These are phyloP conservation scores for Thielaviopsis ethacetica DNA, from an alignment of 2,329 filamentous ascomycete genomes.

Conservation along the genomic window DNA sequence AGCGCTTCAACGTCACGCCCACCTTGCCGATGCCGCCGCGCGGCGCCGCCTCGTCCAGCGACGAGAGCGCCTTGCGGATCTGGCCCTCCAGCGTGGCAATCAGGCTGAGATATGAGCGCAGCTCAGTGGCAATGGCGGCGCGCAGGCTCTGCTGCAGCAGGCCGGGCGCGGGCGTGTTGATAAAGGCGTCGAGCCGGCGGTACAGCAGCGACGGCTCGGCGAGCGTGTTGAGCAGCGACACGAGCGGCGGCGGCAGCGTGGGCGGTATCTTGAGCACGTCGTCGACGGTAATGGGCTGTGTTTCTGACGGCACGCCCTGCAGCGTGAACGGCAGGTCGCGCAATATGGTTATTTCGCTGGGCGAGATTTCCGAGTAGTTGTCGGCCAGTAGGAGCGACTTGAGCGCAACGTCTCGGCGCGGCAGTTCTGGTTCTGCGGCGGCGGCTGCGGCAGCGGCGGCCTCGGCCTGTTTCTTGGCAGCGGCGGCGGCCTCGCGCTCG, in stretches of 20 bases:
- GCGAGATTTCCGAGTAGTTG: constrained; percentile 39
- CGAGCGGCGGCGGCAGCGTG: constrained; percentile 65
- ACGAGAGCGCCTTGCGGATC: constrained; percentile 64
- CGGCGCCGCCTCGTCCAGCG: constrained; percentile 51
- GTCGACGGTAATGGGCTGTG: constrained; percentile 57
- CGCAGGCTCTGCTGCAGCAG: constrained; percentile 84
- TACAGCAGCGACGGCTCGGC: constrained; percentile 93
- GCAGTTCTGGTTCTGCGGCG: constrained; percentile 16
- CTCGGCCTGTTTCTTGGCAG: constrained; percentile 13
- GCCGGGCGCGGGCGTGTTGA: constrained; percentile 64
- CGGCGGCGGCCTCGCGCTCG: background rate
- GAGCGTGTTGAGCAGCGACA: constrained; percentile 75
- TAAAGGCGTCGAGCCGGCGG: constrained; percentile 61
- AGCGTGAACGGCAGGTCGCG: constrained; percentile 82
- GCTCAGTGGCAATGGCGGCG: constrained; percentile 68
- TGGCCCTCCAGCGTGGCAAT: constrained; percentile 88
- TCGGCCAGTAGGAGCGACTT: constrained; percentile 42
- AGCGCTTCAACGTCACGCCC: constrained; percentile 85
- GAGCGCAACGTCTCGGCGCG: constrained; percentile 34
- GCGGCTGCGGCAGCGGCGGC: constrained; percentile 19
- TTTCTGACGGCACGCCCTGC: constrained; percentile 78
- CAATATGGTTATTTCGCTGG: constrained; percentile 49
- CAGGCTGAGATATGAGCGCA: constrained; percentile 76
- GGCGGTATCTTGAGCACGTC: constrained; percentile 59
- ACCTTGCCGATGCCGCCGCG: constrained; percentile 63